Evolutionary conservation across 805 yeast genomes (phyloP).

Genomic region (Hanseniaspora vineae): DNA sequence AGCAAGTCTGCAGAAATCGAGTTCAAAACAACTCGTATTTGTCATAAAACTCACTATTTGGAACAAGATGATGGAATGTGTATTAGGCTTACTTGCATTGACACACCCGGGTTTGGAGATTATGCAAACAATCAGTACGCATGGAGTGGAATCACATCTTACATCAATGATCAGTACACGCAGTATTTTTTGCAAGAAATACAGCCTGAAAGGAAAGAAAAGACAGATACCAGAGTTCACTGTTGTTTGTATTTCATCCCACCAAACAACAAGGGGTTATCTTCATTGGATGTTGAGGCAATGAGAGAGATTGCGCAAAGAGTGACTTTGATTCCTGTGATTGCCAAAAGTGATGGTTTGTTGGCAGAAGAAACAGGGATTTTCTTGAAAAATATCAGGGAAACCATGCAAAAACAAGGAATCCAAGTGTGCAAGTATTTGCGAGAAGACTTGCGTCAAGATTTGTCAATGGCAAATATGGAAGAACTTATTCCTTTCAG

Average conservation of each 20-base stretch:
- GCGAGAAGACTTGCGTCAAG: too few relatives aligned
- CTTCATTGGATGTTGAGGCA: constrained; percentile 56
- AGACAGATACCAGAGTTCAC: constrained; percentile 61
- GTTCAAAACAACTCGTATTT: constrained; percentile 25
- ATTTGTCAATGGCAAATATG: constrained; percentile 24
- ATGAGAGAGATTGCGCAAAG: constrained; percentile 59
- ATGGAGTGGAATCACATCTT: constrained; percentile 59
- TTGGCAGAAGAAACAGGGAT: constrained; percentile 40
- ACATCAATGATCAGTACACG: constrained; percentile 70
- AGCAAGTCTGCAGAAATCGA: constrained; percentile 4
- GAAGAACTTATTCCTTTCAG: constrained; percentile 45
- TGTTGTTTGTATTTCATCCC: constrained; percentile 73
- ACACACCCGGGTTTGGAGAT: constrained; percentile 72
- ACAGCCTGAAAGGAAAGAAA: constrained; percentile 47
- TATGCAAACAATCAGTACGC: constrained; percentile 49
- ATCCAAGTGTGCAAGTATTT: constrained; percentile 42
- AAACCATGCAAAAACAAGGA: constrained; percentile 36
- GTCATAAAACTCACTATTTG: constrained; percentile 34
- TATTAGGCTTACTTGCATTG: constrained; percentile 50
- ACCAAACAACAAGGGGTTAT: constrained; percentile 50
- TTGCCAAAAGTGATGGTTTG: constrained; percentile 69
- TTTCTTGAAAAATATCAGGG: constrained; percentile 42
- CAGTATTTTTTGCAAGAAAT: constrained; percentile 59
- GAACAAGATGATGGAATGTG: constrained; percentile 42
- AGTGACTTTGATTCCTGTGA: constrained; percentile 71